Conservation (phyloP, 176 grass and related monocot genomes). For the Hyparrhenia diplandra region DNA sequence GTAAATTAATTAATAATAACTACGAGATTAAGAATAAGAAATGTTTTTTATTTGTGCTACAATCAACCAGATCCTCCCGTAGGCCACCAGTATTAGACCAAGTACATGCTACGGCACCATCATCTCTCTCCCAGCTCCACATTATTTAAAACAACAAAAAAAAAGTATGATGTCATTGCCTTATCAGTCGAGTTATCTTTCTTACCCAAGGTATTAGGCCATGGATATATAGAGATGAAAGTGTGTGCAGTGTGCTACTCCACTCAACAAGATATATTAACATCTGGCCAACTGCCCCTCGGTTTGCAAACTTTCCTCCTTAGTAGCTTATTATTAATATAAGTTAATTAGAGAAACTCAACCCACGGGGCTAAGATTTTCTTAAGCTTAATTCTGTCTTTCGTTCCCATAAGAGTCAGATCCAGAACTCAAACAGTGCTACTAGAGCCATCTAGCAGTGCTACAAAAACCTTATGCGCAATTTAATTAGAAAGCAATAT, state of each 20-base stretch:
- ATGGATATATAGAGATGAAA: neutral
- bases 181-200: neutral
- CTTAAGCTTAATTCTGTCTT: no score
- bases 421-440: no score
- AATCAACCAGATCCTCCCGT: neutral
- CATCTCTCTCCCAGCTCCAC: slow-evolving; percentile 9
- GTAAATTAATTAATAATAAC: neutral
- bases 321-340: no score
- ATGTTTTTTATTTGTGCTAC: neutral
- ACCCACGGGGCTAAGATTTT: no score
- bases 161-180: neutral
- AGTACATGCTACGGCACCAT: neutral
- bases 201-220: neutral
- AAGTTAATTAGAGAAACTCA: no score
- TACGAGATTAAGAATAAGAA: neutral
- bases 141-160: neutral
- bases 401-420: no score
- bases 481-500: neutral
- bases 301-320: no score
- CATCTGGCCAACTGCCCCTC: neutral
- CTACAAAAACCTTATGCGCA: no score
- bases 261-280: neutral
- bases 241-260: neutral
- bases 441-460: no score
- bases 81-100: neutral